Conservation (phyloP, 805 yeast genomes). For the Saccharomyces cerevisiae region DNA sequence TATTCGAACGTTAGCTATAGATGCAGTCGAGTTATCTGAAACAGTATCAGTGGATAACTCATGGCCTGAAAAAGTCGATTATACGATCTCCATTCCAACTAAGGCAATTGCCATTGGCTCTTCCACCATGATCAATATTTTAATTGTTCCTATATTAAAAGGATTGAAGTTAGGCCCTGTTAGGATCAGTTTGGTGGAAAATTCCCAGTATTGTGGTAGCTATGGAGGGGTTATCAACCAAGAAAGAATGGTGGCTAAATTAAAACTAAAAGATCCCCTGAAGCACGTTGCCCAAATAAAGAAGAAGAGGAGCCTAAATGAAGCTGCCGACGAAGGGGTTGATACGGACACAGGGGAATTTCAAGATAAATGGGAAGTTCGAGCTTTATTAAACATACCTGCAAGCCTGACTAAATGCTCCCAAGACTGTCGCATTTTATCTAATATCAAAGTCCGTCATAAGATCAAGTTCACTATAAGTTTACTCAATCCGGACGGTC, state of each 20-base stretch:
- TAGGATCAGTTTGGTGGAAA: conserved; percentile 59
- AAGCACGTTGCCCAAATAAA: conserved; percentile 21
- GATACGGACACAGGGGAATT: conserved; percentile 9
- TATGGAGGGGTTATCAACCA: conserved; percentile 49
- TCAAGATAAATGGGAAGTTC: conserved; percentile 70
- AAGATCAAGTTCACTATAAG: conserved; percentile 77
- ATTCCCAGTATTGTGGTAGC: conserved; percentile 54
- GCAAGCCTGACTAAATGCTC: conserved; percentile 65
- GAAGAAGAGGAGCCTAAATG: conserved; percentile 8
- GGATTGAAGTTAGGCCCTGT: conserved; percentile 72
- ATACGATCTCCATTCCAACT: conserved; percentile 75
- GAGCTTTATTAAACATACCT: conserved; percentile 56
- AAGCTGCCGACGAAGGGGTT: conserved; percentile 19
- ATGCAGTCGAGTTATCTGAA: conserved; percentile 80
- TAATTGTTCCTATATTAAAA: conserved; percentile 71
- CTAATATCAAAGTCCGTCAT: conserved; percentile 76
- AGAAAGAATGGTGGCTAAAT: conserved; percentile 56
- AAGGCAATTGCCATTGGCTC: conserved; percentile 90
- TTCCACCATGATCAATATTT: conserved; percentile 56
- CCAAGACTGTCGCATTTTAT: conserved; percentile 73
- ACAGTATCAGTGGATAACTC: conserved; percentile 91
- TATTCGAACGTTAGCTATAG: conserved; percentile 79
- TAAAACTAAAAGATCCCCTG: conserved; percentile 36
- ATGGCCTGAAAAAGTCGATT: conserved; percentile 93
- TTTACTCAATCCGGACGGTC: conserved; percentile 82